Percentiles rank a stretch among this genome's conserved stretches.
Conservation (phyloP, 805 yeast genomes). For the Candida odintsovae region DNA sequence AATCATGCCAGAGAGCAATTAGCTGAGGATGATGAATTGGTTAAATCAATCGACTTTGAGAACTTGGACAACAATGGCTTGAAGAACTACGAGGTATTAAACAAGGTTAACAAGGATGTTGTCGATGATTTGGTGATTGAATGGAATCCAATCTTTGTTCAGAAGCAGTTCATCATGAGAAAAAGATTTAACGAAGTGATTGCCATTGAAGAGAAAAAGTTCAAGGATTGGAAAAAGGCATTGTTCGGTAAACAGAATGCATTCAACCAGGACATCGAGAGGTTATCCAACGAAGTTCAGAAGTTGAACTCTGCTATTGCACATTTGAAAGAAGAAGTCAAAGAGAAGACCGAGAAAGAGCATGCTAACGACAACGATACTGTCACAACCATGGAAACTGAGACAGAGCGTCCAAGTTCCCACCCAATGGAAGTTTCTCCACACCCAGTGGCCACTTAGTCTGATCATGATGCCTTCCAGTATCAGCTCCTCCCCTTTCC, state of each 20-base stretch:
- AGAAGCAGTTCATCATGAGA: conserved; percentile 37
- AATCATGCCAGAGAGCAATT: conserved; percentile 19
- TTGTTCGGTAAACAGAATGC: conserved; percentile 49
- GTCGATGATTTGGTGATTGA: conserved; percentile 37
- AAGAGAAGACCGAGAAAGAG: background rate
- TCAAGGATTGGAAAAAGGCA: conserved; percentile 56
- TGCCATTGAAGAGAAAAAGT: conserved; percentile 45
- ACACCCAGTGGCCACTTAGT: background rate
- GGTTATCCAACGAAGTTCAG: conserved; percentile 16
- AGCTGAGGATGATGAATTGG: conserved; percentile 5
- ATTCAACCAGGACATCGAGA: conserved; percentile 50
- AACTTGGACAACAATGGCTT: conserved; percentile 27
- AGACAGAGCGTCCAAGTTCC: background rate
- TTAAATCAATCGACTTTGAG: conserved; percentile 19
- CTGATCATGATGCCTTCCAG: no score
- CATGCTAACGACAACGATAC: background rate
- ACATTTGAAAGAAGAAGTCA: background rate
- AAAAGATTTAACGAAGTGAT: conserved; percentile 38
- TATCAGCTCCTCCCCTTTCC: no score
- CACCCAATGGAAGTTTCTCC: background rate
- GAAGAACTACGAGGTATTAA: conserved; percentile 34
- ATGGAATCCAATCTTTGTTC: conserved; percentile 41
- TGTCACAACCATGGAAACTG: background rate
- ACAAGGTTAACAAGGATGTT: conserved; percentile 28
- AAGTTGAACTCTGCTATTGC: conserved; percentile 4